These are phyloP conservation scores for Aspergillus novoparasiticus DNA, from an alignment of 2,329 filamentous ascomycete species.

Conservation along the genomic window DNA sequence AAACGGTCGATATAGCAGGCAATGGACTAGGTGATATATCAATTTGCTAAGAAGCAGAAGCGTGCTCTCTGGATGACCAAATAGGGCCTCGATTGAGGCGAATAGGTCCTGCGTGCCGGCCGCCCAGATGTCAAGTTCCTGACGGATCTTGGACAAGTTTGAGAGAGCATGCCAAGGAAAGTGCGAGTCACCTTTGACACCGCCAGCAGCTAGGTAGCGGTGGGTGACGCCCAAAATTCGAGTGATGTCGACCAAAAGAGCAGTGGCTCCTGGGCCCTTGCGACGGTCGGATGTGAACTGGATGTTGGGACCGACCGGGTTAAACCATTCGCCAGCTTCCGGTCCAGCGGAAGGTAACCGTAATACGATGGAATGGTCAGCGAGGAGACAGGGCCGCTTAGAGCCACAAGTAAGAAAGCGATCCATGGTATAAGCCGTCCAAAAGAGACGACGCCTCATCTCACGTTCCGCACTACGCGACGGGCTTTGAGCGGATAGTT, in stretches of 20 bases:
- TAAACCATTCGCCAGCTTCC: slow-evolving; percentile 76
- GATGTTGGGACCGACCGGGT: slow-evolving; percentile 74
- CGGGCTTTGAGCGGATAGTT: slow-evolving; percentile 66
- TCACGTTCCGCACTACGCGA: slow-evolving; percentile 69
- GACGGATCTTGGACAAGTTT: slow-evolving; percentile 80
- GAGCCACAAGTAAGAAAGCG: slow-evolving; percentile 81
- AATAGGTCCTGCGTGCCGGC: slow-evolving; percentile 79
- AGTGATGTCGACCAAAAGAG: slow-evolving; percentile 82
- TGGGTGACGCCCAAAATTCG: slow-evolving; percentile 82
- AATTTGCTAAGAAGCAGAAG: slow-evolving; percentile 80
- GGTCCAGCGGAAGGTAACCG: slow-evolving; percentile 69
- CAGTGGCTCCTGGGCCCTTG: slow-evolving; percentile 72
- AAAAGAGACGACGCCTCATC: slow-evolving; percentile 77
- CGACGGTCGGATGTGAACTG: slow-evolving; percentile 72
- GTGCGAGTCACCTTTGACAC: slow-evolving; percentile 85
- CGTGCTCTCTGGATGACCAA: slow-evolving; percentile 76
- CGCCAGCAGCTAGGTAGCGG: slow-evolving; percentile 79
- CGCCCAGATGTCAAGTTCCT: slow-evolving; percentile 83
- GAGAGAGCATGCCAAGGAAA: slow-evolving; percentile 90
- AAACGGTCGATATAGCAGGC: slow-evolving; percentile 83
- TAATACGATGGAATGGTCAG: slow-evolving; percentile 74
- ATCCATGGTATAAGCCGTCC: slow-evolving; percentile 86
- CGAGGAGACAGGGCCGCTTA: slow-evolving; percentile 76
- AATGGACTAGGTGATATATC: slow-evolving; percentile 84
- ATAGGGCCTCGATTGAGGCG: slow-evolving; percentile 71